Base-by-base conservation (phyloP, 2,329 filamentous ascomycete genomes). In the Exophiala sp. region DNA sequence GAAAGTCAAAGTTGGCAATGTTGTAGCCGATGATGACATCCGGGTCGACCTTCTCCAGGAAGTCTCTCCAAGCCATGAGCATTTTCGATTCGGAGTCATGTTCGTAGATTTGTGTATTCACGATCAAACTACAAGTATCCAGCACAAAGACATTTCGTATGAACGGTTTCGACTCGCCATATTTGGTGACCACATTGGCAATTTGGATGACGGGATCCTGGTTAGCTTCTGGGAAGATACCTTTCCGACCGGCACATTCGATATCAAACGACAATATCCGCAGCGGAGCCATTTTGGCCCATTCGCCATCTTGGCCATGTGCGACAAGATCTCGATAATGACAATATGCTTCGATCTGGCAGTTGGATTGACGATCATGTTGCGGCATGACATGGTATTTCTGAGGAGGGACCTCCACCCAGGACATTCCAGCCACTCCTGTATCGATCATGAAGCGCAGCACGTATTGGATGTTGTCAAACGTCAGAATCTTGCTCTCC, bases 11-110 rank as follows among this genome's bases (percentile, higher is more conserved):
- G 74, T 99, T 99, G 68, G 89, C 78, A 73, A 95, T 99, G 71
- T 99, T 99, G 84, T 99, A 99, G 42, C 94, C 94, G 51, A 95
- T 99, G 66, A 99, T 96, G 61, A 99, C 88, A 73, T 99, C 94
- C 0, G 94, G 92, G 62, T 99, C 94, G 1, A 94, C 89, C 65
- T 89, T 84, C 63, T 95, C 80, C 12, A 99, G 72, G 61, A 99
- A 99, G 55, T 95, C 81, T 65, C 88, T 86, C 94, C 94, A 99
- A 39, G 85, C 84, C 72, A 86, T 84, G n/a, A 99, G 78, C 91
- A 99, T 94, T 57, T 91, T 84, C 50, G 87, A 84, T 69, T 99
- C 94, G 40, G 82, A 80, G 14, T 87, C 78, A 62, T 88, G 96
- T 57, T 91, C 87, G 38, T 96, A 78, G 50, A 99, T 86, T 65